A percentile compares a stretch with the other conserved stretches of the same genome.
Evolutionary conservation across 768 basidiomycete species (phyloP).

Genomic region (Ramaria sp.): DNA sequence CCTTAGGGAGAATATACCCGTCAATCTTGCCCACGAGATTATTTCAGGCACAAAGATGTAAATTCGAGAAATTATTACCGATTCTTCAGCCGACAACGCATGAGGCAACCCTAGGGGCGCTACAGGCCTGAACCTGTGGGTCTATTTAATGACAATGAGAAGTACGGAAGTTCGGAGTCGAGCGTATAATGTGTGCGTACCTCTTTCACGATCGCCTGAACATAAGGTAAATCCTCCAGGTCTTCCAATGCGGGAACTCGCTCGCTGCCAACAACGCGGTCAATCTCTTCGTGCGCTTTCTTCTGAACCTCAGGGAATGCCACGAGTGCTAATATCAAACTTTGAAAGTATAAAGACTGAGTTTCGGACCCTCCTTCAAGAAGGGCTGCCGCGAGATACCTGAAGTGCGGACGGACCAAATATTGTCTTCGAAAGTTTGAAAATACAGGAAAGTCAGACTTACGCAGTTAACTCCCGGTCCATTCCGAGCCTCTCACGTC

Average conservation of each 20-base stretch:
- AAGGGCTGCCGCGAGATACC: conserved; percentile 22
- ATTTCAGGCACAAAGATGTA: not conserved
- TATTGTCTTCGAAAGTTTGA: not conserved
- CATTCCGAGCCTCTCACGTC: conserved; percentile 16
- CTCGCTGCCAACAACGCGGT: conserved; percentile 14
- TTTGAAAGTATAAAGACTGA: conserved; percentile 14
- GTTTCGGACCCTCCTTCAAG: conserved; percentile 25
- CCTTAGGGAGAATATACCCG: not conserved
- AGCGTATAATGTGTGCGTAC: not conserved
- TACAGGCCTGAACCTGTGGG: not conserved
- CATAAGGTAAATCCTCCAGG: conserved; percentile 19
- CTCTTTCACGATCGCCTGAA: conserved; percentile 26
- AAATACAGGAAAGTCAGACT: not conserved
- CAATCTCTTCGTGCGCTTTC: conserved; percentile 18
- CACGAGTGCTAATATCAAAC: conserved; percentile 11
- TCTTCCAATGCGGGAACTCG: conserved; percentile 19
- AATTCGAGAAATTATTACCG: not conserved
- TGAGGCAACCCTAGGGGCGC: not conserved
- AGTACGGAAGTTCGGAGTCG: not conserved
- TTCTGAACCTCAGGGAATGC: conserved; percentile 16
- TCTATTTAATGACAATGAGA: not conserved
- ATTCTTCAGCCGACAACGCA: not conserved
- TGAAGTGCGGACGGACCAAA: conserved; percentile 5
- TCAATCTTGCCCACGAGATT: not conserved
- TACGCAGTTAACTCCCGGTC: conserved; percentile 18